phyloP scores from a whole-genome alignment of 208 protist species.

The Trypanosoma melophagium region DNA sequence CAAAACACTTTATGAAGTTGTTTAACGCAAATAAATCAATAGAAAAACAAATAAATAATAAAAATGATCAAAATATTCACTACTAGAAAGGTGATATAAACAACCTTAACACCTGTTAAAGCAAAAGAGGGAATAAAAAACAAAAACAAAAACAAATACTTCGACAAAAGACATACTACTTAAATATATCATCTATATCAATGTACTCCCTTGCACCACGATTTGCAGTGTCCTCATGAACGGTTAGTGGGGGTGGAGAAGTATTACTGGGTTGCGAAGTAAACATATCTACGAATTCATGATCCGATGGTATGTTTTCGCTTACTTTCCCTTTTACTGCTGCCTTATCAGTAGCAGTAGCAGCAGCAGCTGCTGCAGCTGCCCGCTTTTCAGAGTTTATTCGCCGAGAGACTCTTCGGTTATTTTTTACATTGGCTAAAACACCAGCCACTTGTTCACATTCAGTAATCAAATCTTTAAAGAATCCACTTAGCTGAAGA shows the following conservation, averaged over 20 bases:
- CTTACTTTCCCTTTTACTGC: not conserved
- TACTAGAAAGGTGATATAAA: conserved; percentile 9
- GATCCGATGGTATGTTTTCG: not conserved
- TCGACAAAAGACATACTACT: conserved; percentile 5
- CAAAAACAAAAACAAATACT: no score
- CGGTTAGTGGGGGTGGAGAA: not conserved
- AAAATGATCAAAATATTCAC: conserved; percentile 9
- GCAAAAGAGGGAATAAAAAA: not conserved
- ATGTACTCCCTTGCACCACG: conserved; percentile 6
- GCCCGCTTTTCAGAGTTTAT: conserved; percentile 55
- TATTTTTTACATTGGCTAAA: conserved; percentile 53
- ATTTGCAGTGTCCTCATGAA: conserved; percentile 4
- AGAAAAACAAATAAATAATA: not conserved
- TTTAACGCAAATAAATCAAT: not conserved
- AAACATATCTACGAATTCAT: conserved; percentile 9
- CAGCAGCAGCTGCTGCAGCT: not conserved
- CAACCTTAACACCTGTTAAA: no score
- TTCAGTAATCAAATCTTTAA: conserved; percentile 29
- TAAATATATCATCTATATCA: conserved; percentile 44
- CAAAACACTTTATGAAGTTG: not conserved
- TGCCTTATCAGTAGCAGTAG: not conserved
- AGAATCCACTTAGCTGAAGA: conserved; percentile 47
- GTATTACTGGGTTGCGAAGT: not conserved
- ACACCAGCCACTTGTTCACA: conserved; percentile 30
- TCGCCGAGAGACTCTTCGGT: conserved; percentile 49